phyloP scores from a whole-genome alignment of 208 protist species.

The Leishmania major region DNA sequence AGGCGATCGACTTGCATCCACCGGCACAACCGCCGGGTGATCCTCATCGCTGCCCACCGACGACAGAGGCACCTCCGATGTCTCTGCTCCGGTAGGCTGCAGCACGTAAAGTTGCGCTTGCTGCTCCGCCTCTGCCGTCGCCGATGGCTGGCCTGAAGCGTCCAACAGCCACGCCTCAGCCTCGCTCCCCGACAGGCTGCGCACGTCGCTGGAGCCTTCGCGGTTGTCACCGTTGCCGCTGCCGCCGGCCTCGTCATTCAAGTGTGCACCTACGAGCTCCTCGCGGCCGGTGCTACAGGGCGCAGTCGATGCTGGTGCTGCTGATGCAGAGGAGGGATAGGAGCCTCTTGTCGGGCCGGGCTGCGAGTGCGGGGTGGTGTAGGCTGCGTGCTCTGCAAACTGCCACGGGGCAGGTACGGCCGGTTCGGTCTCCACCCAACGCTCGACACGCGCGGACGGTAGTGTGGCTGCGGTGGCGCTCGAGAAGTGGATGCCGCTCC shows the following conservation, averaged over 20 bases:
- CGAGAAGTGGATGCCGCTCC: not conserved
- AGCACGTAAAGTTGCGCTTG: not conserved
- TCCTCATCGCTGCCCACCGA: not conserved
- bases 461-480: not conserved
- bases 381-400: not conserved
- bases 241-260: not conserved
- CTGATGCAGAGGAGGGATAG: not conserved
- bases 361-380: constrained; percentile 5
- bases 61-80: not conserved
- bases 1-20: not conserved
- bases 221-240: not conserved
- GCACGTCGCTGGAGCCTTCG: constrained; percentile 7
- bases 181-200: constrained; percentile 7
- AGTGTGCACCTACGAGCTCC: not conserved
- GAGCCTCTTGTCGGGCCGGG: not conserved
- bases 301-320: not conserved
- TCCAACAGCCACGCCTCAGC: not conserved
- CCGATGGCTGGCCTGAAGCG: not conserved
- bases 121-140: not conserved
- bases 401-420: not conserved
- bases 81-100: not conserved
- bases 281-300: not conserved
- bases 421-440: not conserved
- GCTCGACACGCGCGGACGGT: not conserved
- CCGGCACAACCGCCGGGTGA: not conserved